Conservation (phyloP, 176 grass and related monocot genomes). For the Oryza rufipogon region DNA sequence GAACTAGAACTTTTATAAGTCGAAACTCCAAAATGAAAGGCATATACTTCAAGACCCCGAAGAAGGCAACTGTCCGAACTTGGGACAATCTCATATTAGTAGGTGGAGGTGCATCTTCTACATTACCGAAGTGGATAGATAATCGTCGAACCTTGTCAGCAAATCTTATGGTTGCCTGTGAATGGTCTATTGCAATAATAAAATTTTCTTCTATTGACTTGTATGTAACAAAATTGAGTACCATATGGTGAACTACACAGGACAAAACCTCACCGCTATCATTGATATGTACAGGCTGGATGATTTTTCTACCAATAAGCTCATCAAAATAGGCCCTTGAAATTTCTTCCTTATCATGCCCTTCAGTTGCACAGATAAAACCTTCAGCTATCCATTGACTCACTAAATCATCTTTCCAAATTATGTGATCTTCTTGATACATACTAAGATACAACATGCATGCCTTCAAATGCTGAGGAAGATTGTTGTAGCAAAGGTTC, state of each 20-base stretch:
- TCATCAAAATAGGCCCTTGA: constrained; percentile 18
- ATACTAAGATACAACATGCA: constrained; percentile 34
- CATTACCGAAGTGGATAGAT: constrained; percentile 37
- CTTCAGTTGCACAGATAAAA: constrained; percentile 5
- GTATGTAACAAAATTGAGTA: constrained; percentile 9
- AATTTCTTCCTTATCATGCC: constrained; percentile 8
- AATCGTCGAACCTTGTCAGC: constrained; percentile 40
- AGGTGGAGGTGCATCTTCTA: constrained; percentile 3
- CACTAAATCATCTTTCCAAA: constrained; percentile 35
- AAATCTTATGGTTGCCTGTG: background rate
- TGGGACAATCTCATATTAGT: constrained; percentile 30
- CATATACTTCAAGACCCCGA: constrained; percentile 1
- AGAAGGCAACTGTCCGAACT: constrained; percentile 30
- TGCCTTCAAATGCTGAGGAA: constrained; percentile 33
- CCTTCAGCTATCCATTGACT: constrained; percentile 42
- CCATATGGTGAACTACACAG: background rate
- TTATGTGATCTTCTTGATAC: constrained; percentile 28
- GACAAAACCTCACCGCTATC: constrained; percentile 21
- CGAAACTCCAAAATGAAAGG: background rate
- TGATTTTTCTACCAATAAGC: constrained; percentile 16
- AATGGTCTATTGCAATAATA: constrained; percentile 23
- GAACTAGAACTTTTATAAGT: constrained; percentile 34
- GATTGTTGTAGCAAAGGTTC: constrained; percentile 23
- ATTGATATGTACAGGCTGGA: constrained; percentile 26
- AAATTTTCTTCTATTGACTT: constrained; percentile 32